A percentile compares a stretch with the other conserved stretches of the same genome.
phyloP scores from a whole-genome alignment of 345 rosid genomes.

The Adansonia digitata region DNA sequence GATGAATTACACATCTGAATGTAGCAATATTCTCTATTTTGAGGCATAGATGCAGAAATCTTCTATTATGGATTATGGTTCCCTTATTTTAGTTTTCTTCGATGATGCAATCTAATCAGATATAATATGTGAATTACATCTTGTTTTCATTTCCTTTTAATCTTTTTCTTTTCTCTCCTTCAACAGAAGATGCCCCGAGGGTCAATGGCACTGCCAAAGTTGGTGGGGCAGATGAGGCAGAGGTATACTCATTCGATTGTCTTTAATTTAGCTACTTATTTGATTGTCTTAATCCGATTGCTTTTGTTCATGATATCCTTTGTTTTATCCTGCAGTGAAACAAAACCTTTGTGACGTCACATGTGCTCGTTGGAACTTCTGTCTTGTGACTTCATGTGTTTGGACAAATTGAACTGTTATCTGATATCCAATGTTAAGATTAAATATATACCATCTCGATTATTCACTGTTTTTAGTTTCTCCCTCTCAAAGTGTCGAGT shows the following conservation, averaged over 20 bases:
- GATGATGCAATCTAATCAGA: background rate
- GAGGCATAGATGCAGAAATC: background rate
- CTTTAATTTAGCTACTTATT: background rate
- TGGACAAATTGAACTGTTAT: no score
- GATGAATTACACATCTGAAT: background rate
- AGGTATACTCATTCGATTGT: conserved; percentile 4
- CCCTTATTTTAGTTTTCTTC: background rate
- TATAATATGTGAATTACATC: background rate
- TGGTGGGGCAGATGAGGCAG: conserved; percentile 26
- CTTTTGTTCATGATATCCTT: background rate
- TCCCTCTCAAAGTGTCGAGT: background rate
- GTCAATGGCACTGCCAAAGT: conserved; percentile 22
- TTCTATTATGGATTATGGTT: background rate
- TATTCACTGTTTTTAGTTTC: background rate
- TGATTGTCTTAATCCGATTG: background rate
- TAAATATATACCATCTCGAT: background rate
- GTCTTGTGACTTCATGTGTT: background rate
- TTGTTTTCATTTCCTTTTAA: background rate
- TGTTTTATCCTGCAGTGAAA: background rate
- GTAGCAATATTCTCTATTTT: background rate
- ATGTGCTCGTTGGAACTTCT: background rate
- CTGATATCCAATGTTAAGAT: background rate
- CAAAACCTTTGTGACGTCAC: background rate
- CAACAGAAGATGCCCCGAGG: conserved; percentile 31
- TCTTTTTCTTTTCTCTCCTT: background rate